These are phyloP conservation scores for Thermothelomyces thermophilus DNA, from an alignment of 2,329 filamentous ascomycete genomes.

Conservation along the genomic window DNA sequence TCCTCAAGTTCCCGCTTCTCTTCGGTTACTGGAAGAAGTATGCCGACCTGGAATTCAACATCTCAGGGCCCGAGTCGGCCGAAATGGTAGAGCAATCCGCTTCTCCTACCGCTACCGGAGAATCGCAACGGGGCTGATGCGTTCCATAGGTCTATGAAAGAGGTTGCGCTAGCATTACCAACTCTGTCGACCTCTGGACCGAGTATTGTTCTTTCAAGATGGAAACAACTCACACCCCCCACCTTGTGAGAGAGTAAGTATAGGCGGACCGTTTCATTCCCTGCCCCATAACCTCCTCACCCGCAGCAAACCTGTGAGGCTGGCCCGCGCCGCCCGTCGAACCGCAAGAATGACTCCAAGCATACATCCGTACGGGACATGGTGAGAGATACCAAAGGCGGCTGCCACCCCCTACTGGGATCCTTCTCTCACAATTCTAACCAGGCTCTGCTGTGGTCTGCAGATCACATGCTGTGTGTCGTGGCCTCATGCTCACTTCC, in stretches of 20 bases:
- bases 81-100: constrained; percentile 65
- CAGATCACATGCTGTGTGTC: constrained; percentile 31
- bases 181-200: constrained; percentile 93
- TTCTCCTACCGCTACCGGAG: constrained; percentile 1
- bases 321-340: constrained; percentile 35
- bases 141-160: constrained; percentile 75
- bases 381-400: constrained; percentile 66
- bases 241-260: constrained; percentile 99
- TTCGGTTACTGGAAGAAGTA: constrained; percentile 99
- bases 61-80: constrained; percentile 91
- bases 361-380: constrained; percentile 34
- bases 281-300: constrained; percentile 46
- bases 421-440: constrained; percentile 57
- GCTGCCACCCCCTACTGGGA: constrained; percentile 47
- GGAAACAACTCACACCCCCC: constrained; percentile 90
- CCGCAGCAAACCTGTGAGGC: constrained; percentile 39
- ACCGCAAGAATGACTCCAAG: constrained; percentile 14
- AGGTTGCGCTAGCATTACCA: constrained; percentile 85
- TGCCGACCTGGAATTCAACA: constrained; percentile 94
- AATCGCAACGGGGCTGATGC: constrained; percentile 5
- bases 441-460: constrained; percentile 51
- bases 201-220: constrained; percentile 98
- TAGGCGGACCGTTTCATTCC: constrained; percentile 57
- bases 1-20: constrained; percentile 87
- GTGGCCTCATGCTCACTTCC: constrained; percentile 32